Conservation (phyloP, 1,284 basidiomycete species). For the Golubevia pallescens region DNA sequence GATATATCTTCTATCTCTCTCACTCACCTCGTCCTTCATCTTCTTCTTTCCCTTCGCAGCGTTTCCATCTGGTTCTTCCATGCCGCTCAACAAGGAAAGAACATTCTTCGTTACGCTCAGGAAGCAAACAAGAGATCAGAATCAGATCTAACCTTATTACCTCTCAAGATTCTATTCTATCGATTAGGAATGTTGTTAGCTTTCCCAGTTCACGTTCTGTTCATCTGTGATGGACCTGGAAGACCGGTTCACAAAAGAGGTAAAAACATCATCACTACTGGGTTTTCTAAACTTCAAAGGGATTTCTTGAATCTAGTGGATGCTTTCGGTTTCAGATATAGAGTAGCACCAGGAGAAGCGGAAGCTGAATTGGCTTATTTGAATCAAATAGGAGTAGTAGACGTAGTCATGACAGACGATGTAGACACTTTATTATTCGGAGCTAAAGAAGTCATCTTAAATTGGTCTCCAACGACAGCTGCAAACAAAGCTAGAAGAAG, state of each 20-base stretch:
- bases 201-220: conserved; percentile 81
- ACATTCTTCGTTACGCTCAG: too few species aligned
- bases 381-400: conserved; percentile 79
- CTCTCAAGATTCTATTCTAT: conserved; percentile 66
- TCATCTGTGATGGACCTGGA: conserved; percentile 91
- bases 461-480: conserved; percentile 66
- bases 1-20: too few species aligned
- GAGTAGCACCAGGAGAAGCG: conserved; percentile 87
- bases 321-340: conserved; percentile 1
- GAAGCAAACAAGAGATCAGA: too few species aligned
- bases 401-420: conserved; percentile 89
- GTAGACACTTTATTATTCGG: conserved; percentile 92
- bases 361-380: conserved; percentile 93
- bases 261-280: conserved; percentile 70
- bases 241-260: conserved; percentile 83
- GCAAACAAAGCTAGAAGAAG: conserved; percentile 23
- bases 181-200: conserved; percentile 73
- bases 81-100: too few species aligned
- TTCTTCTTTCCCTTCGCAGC: too few species aligned
- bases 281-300: conserved; percentile 74
- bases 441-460: conserved; percentile 78
- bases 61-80: too few species aligned
- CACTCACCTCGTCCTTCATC: too few species aligned
- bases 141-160: too few species aligned
- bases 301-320: not conserved